Evolutionary conservation across 345 rosid genomes (phyloP).

Genomic region (Citrus mangshanensis): DNA sequence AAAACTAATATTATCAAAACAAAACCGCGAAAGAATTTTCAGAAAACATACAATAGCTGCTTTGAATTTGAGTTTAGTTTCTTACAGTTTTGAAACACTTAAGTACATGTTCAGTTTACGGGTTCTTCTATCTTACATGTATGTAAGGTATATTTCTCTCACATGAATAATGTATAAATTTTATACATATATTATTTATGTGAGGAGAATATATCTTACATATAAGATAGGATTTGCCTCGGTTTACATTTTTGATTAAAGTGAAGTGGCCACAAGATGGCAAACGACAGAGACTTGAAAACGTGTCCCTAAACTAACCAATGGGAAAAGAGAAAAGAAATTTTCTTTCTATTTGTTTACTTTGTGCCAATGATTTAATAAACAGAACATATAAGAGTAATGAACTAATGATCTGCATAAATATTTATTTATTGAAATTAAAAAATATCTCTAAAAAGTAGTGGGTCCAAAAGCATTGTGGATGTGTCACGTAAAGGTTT

Average conservation of each 20-base stretch:
- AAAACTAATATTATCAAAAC: too few relatives aligned
- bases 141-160: too few relatives aligned
- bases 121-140: too few relatives aligned
- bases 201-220: too few relatives aligned
- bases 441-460: neutral
- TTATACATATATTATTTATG: too few relatives aligned
- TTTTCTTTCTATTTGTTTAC: neutral
- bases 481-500: conserved; percentile 7
- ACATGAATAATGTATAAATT: too few relatives aligned
- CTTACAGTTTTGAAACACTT: conserved; percentile 12
- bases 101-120: neutral
- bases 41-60: neutral
- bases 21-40: neutral
- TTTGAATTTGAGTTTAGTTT: neutral
- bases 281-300: neutral
- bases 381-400: neutral
- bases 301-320: neutral
- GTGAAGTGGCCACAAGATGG: neutral
- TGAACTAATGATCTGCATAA: too few relatives aligned
- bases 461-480: neutral
- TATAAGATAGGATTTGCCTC: too few relatives aligned
- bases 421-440: too few relatives aligned
- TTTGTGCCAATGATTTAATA: neutral
- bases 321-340: neutral
- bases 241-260: neutral